Evolutionary conservation across 805 yeast species (phyloP), one percentile per base, ranked within the genome.

Genomic region (Hanseniaspora meyeri): DNA sequence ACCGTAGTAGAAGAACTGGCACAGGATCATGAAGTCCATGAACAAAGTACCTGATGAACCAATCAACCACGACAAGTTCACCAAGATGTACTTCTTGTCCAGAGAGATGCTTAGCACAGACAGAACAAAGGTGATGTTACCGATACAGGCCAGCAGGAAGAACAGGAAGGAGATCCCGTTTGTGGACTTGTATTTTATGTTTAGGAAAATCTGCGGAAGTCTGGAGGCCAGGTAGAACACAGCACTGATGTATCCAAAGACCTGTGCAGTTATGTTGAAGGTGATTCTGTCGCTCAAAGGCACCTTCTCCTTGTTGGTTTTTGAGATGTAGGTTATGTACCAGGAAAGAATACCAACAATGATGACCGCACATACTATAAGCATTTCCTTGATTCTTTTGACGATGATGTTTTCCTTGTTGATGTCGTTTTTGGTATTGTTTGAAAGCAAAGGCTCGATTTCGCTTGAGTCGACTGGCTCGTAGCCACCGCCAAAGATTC

Each of bases 121-220:
- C 14, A 87, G 77, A 43, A 93, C 96, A 63, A 89, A 93, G 0
- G 96, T 87, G 65, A 87, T 73, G 67, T 91, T 93, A 49, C 98
- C 98, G 57, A 91, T 72, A 68, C 96, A 89, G 20, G 98, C 97
- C 75, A 93, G 91, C 24, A 93, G 72, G 71, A 91, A 91, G 70
- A 93, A 91, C 75, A 91, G 76, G 65, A 93, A 87, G 11, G 96
- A 87, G 50, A 91, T 86, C 27, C 97, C 97, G 60, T 93, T 97
- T 67, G 96, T 89, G 1, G 95, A 85, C 70, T 89, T 90, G 65
- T 97, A 78, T 67, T 83, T 76, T 65, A 77, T 87, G 70, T 93
- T 93, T 59, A 91, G 75, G 58, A 87, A 68, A 55, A 93, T 87
- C 71, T 93, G 98, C 1, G 98, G 98, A 32, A 93, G 70, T 63